Base-by-base conservation (phyloP, 1,284 basidiomycete genomes). In the Spongiforma sp. region DNA sequence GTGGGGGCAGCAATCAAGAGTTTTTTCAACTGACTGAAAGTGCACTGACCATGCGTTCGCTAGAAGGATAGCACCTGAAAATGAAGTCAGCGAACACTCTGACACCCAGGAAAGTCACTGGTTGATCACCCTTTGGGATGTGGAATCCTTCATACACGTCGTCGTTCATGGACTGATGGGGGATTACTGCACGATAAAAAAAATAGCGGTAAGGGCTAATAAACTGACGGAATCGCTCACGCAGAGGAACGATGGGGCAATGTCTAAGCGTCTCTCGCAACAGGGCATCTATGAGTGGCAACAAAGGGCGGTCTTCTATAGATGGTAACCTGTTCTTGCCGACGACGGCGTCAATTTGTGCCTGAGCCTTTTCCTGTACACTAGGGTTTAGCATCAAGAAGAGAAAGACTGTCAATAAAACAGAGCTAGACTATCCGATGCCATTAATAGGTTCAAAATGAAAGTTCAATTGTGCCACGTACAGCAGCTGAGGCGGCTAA, bases 141-240 rank as follows among this genome's bases (percentile, higher is more conserved):
- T 57, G 59, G 37, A 56, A 69, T n/a, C 57, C 63, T 11, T 14
- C 17, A 26, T 60, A 68, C 19, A 61, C 36, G 8, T 67, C 65
- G 6, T 55, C 65, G 2, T 57, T 65, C 4, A 76, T 70, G 1
- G 70, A 66, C 67, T 73, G 75, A 37, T 64, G 79, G 71, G 43
- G 79, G 70, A 66, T 3, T 4, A 33, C 70, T 71, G 19, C 4
- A 19, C 50, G 28, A 37, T 21, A 10, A 11, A 30, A 9, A 3
- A 9, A 4, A 32, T 62, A 9, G 14, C 33, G 2, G 34, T 39
- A 6, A 2, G 2, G 24, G 2, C 10, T 7, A 15, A 19, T 17
- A 14, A 11, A 30, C 4, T 12, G 33, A 36, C 15, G 21, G 15
- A 11, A n/a, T 26, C 1, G 41, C 60, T 36, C 53, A 66, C 61